A percentile compares a stretch with the other conserved stretches of the same genome.
phyloP scores from a whole-genome alignment of 371 early-diverging fungal genomes.

The Batrachochytrium dendrobatidis region DNA sequence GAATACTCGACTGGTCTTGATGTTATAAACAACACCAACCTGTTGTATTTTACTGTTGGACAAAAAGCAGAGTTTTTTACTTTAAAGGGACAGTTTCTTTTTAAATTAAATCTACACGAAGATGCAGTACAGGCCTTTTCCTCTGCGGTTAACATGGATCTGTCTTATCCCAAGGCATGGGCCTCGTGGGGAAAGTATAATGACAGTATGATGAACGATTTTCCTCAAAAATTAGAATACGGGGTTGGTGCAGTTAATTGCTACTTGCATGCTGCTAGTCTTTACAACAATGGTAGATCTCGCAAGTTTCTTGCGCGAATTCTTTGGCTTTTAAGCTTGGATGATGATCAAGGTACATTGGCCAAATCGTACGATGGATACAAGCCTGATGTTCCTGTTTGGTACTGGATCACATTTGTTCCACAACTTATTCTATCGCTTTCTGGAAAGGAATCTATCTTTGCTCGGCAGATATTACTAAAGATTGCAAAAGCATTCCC shows the following conservation, averaged over 20 bases:
- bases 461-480: constrained; percentile 74
- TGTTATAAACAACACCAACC: constrained; percentile 96
- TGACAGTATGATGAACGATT: constrained; percentile 78
- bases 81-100: constrained; percentile 88
- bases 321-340: constrained; percentile 86
- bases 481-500: constrained; percentile 93
- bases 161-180: constrained; percentile 89
- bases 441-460: constrained; percentile 69
- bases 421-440: constrained; percentile 85
- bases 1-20: constrained; percentile 92
- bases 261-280: constrained; percentile 90
- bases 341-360: constrained; percentile 73
- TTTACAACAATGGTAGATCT: constrained; percentile 79
- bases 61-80: constrained; percentile 98
- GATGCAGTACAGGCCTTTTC: constrained; percentile 93
- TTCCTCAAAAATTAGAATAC: constrained; percentile 72
- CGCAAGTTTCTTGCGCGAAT: constrained; percentile 86
- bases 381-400: constrained; percentile 84
- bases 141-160: constrained; percentile 88
- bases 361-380: constrained; percentile 76
- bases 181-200: constrained; percentile 96
- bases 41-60: constrained; percentile 84
- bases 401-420: constrained; percentile 98
- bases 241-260: constrained; percentile 92
- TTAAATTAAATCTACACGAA: constrained; percentile 74